Evolutionary conservation across 352 stramenopile species (phyloP), one percentile per base, ranked within the genome.

Genomic region (Phytophthora idaei): DNA sequence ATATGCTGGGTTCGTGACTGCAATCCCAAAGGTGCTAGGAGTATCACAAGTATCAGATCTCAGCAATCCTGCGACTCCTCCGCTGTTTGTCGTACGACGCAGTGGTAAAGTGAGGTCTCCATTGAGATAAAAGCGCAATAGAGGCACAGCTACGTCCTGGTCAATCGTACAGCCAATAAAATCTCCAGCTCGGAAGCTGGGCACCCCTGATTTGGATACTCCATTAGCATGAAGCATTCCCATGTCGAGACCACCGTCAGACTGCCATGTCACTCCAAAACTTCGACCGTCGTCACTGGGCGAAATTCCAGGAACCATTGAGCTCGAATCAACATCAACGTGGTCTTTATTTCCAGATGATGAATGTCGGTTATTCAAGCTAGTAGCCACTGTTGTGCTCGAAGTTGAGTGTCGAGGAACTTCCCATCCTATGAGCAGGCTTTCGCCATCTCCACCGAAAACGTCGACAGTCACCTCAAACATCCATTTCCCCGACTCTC

Each of bases 401-500:
- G 21, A 21, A 21, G 21, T 21, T 21, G 48, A 36, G 14, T 31
- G 44, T 7, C 82, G 74, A 9, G 83, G 80, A 25, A 90, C 76
- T 59, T 94, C 85, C 85, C 85, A 94, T n/a, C 83, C 85, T 3
- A 94, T 53, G n/a, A 91, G 58, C 10, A 94, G 59, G 55, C 80
- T 94, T 56, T 89, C 83, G n/a, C 85, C 83, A 12, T 87, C 81
- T 10, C 79, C 77, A 2, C 67, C 77, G 59, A 90, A 83, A 37
- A 77, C 57, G n/a, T 87, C 82, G 39, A 88, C 54, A 12, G 49
- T 77, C 17, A 87, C 83, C 67, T 94, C 83, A 34, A 89, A 94
- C 82, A 94, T 90, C 85, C 85, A 94, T 49, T 83, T 82, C 4
- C 83, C 83, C 17, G 82, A 90, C 57, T 92, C 82, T 2, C 83